Percentiles rank a stretch among this genome's conserved stretches.
Evolutionary conservation across 2,329 filamentous ascomycete genomes (phyloP).

Genomic region (Stenocarpella maydis): DNA sequence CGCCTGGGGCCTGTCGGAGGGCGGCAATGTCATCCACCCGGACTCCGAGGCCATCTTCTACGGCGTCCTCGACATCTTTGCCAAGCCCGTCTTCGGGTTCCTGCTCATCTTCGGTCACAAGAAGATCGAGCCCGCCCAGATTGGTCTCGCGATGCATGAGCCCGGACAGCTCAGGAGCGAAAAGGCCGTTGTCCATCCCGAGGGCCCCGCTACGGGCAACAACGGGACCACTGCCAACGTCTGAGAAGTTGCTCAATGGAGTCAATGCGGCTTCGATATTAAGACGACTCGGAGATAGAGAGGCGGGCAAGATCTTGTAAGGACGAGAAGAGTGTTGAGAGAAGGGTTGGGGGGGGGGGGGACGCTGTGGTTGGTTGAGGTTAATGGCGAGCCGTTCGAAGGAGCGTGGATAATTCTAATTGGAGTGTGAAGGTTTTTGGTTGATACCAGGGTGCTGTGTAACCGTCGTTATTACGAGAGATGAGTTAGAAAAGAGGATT

Average conservation of each 20-base stretch:
- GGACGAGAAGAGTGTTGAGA: no score
- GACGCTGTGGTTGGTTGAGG: no score
- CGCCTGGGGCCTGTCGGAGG: conserved; percentile 69
- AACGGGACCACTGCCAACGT: not conserved
- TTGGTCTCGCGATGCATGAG: conserved; percentile 58
- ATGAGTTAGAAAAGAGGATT: no score
- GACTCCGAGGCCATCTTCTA: conserved; percentile 76
- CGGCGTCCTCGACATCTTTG: conserved; percentile 69
- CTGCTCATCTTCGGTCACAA: conserved; percentile 70
- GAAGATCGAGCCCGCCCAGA: conserved; percentile 63
- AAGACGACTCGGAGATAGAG: not conserved
- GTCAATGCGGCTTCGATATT: not conserved
- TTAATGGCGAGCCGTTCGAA: no score
- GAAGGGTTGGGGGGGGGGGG: no score
- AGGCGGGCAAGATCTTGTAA: no score
- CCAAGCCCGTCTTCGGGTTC: conserved; percentile 70
- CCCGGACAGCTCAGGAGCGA: conserved; percentile 19
- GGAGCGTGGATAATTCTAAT: no score
- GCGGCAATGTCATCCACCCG: conserved; percentile 70
- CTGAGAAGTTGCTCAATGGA: not conserved
- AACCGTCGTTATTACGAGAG: no score
- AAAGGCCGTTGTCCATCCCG: conserved; percentile 16
- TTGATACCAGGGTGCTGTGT: no score
- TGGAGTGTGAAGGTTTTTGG: no score
- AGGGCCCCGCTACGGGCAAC: not conserved